phyloP scores from a whole-genome alignment of 108 stramenopile species.

The Mediolabrus comicus region DNA sequence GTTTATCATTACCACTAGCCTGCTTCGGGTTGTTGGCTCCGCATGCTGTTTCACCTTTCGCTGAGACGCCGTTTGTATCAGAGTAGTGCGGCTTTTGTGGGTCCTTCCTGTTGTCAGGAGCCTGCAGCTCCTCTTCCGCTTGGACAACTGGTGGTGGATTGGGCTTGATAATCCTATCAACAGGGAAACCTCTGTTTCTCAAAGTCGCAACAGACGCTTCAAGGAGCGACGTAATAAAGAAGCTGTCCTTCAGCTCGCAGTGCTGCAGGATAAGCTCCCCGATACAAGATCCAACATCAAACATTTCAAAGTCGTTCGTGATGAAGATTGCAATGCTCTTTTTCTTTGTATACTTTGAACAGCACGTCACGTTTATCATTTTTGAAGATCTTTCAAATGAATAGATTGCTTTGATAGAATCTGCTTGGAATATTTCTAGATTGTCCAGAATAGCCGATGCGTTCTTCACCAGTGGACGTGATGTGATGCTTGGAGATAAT shows the following conservation, averaged over 20 bases:
- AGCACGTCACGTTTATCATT: slow-evolving; percentile 58
- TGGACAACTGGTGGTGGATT: neutral
- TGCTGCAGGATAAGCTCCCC: slow-evolving; percentile 70
- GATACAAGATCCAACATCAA: slow-evolving; percentile 75
- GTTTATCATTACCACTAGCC: neutral
- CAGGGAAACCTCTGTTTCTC: slow-evolving; percentile 69
- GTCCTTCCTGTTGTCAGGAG: neutral
- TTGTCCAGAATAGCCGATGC: slow-evolving; percentile 51
- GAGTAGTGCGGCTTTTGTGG: neutral
- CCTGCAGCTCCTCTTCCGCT: neutral
- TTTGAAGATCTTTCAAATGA: slow-evolving; percentile 51
- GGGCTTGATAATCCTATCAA: slow-evolving; percentile 59
- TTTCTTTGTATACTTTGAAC: slow-evolving; percentile 21
- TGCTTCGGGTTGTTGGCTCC: slow-evolving; percentile 6
- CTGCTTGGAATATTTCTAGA: slow-evolving; percentile 52
- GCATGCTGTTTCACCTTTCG: neutral
- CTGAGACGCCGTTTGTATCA: neutral
- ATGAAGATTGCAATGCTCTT: slow-evolving; percentile 50
- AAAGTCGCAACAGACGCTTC: slow-evolving; percentile 74
- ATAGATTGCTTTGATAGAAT: slow-evolving; percentile 59
- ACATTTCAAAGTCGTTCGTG: slow-evolving; percentile 65
- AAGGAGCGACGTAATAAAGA: slow-evolving; percentile 67
- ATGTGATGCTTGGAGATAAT: slow-evolving; percentile 65
- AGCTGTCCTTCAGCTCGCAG: slow-evolving; percentile 76
- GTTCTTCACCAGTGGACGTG: slow-evolving; percentile 60